Base-by-base conservation (phyloP, 345 rosid species). In the Camelina hispida region DNA sequence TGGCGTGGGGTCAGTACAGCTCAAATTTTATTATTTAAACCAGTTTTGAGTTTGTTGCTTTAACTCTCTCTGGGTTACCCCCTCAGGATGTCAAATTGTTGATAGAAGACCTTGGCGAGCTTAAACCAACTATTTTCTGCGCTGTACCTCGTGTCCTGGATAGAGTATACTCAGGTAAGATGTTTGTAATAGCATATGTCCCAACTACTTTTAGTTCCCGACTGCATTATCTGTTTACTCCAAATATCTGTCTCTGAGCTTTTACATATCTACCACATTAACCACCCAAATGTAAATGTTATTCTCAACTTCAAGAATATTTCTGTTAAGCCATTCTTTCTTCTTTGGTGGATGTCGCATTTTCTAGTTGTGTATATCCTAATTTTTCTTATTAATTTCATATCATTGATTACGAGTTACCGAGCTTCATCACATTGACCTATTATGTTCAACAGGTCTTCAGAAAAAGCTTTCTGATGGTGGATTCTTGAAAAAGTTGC, bases 81-180 rank as follows among this genome's bases (percentile, higher is more conserved):
- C 61, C 69, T 30, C 87, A 96, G 99, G 99, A 96, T 69, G 96
- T 93, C 72, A 93, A 91, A 80, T 78, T 90, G 68, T 85, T 96
- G 87, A 73, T 87, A 58, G 99, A 96, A 78, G 99, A 96, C 80
- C 82, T 96, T 61, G 93, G 87, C 60, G 99, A 90, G 88, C 92
- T 96, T 65, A 93, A 91, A 84, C 97, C 99, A 73, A 85, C 91
- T 66, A 77, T 91, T 47, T 93, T 96, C 75, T 93, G 98, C 71
- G 99, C 99, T 16, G 98, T 96, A 66, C 99, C 99, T 43, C 99
- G 98, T 70, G 99, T 96, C n/a, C 77, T 96, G 51, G 98, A 96
- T 28, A 86, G 96, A 85, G 79, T 96, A 66, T 80, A 96, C 85
- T 71, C 91, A 20, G 97, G 99, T 93, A 78, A 73, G 65, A 78